These are phyloP conservation scores for Dryadomyces quercus-mongolicae DNA, from an alignment of 2,329 filamentous ascomycete species.

Conservation along the genomic window DNA sequence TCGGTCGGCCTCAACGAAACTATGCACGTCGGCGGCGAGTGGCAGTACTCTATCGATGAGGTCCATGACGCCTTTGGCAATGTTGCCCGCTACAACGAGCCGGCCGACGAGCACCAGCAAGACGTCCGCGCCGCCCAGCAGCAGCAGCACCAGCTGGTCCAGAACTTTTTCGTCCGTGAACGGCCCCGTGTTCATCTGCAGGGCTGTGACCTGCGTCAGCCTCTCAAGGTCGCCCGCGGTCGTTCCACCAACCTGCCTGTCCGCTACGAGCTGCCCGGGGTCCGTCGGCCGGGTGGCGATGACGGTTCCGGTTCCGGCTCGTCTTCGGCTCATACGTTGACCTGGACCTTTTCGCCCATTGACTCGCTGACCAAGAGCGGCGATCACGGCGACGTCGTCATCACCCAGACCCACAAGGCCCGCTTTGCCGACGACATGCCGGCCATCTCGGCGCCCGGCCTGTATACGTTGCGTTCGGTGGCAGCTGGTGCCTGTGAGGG, in stretches of 20 bases:
- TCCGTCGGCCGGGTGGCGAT: no score
- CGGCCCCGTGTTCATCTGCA: conserved; percentile 61
- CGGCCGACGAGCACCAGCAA: conserved; percentile 47
- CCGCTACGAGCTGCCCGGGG: conserved; percentile 51
- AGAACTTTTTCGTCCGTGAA: conserved; percentile 77
- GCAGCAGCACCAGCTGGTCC: conserved; percentile 43
- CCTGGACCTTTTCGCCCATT: conserved; percentile 72
- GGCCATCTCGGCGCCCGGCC: conserved; percentile 61
- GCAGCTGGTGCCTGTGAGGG: conserved; percentile 73
- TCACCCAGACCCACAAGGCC: conserved; percentile 45
- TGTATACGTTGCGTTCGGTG: conserved; percentile 76
- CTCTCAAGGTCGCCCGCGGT: conserved; percentile 73
- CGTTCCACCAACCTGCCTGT: conserved; percentile 57
- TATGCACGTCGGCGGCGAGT: conserved; percentile 63
- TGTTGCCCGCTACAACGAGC: conserved; percentile 57
- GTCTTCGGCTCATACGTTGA: conserved; percentile 57
- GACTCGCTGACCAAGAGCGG: conserved; percentile 56
- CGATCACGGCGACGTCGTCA: conserved; percentile 51
- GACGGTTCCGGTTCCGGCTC: no score
- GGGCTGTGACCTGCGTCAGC: conserved; percentile 68
- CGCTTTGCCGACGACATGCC: conserved; percentile 53
- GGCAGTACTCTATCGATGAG: conserved; percentile 85
- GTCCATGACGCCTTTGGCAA: conserved; percentile 89
- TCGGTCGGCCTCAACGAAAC: conserved; percentile 83
- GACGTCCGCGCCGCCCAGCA: conserved; percentile 37